phyloP scores from a whole-genome alignment of 202 grass and related monocot species.

The Carex sylvatica region DNA sequence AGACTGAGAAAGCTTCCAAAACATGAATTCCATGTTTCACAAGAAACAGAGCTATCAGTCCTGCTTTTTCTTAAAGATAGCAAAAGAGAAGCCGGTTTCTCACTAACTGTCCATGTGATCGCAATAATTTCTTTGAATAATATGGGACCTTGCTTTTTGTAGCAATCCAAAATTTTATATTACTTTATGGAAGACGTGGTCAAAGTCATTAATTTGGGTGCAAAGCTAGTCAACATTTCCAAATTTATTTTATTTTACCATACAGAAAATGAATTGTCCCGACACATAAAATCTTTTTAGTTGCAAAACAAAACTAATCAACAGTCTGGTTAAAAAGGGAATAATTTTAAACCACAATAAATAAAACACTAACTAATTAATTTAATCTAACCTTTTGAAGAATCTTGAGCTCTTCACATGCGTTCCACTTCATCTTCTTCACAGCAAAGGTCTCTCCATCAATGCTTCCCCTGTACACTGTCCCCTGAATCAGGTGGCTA shows the following conservation, averaged over 20 bases:
- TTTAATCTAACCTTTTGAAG: slow-evolving; percentile 72
- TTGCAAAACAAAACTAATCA: neutral
- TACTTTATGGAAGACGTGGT: neutral
- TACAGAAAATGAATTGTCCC: neutral
- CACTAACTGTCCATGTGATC: neutral
- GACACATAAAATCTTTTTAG: neutral
- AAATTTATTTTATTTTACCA: neutral
- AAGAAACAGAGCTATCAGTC: neutral
- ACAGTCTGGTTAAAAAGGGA: neutral
- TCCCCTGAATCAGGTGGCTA: slow-evolving; percentile 57
- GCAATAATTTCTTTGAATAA: neutral
- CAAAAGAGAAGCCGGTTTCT: neutral
- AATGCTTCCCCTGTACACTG: slow-evolving; percentile 76
- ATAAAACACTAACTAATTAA: neutral
- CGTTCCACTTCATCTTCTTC: slow-evolving; percentile 99
- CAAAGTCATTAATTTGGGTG: too few relatives aligned
- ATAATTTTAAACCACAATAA: neutral
- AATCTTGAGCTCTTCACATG: slow-evolving; percentile 94
- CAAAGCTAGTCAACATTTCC: neutral
- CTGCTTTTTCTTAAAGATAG: neutral
- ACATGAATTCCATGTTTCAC: neutral
- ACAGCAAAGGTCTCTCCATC: slow-evolving; percentile 74
- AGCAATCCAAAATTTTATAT: neutral
- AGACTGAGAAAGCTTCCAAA: neutral
- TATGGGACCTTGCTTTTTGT: too few relatives aligned